Base-by-base conservation (phyloP, 176 grass and related monocot genomes). In the Aegilops umbellulata region DNA sequence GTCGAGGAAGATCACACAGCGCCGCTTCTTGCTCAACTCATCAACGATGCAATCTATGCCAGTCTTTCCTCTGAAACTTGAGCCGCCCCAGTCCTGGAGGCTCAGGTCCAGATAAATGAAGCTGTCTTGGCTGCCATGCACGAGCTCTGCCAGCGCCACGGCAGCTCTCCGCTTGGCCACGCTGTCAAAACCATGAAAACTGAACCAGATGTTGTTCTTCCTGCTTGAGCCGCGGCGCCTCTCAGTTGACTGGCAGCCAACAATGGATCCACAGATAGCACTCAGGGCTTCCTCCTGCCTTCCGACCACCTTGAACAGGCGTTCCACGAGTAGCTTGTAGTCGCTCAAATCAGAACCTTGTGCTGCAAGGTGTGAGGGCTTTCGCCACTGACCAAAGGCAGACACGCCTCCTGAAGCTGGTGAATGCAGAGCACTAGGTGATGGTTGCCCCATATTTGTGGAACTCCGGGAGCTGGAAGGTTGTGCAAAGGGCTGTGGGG, bases 221-320 rank as follows among this genome's bases (percentile, higher is more conserved):
- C 46, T 88, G 68, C n/a, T 87, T 82, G 79, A 78, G 60, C 88
- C 92, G 25, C 80, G 88, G 46, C 30, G 41, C 60, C 74, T 89
- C 81, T 90, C 83, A 29, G 29, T 74, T 30, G 85, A 65, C 68
- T 47, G 67, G 65, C 74, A 91, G 74, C 17, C 83, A 31, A 87
- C 82, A 60, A 99, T 84, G 63, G 85, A 86, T 74, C 69, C 47
- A 73, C 87, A 91, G 23, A 99, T 91, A 72, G 83, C 70, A 57
- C 88, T 88, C 58, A 91, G 74, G 13, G 94, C 97, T 91, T 94
- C 97, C 77, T 96, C 97, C 76, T 99, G 97, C 77, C 92, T 88
- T 39, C 92, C 92, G 71, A 99, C 92, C 19, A 81, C 87, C 82
- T 94, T 87, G 67, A 93, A 87, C 79, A 99, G 80, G 69, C n/a